Conservation (phyloP, 352 stramenopile genomes). For the Pythium plurisporium region DNA sequence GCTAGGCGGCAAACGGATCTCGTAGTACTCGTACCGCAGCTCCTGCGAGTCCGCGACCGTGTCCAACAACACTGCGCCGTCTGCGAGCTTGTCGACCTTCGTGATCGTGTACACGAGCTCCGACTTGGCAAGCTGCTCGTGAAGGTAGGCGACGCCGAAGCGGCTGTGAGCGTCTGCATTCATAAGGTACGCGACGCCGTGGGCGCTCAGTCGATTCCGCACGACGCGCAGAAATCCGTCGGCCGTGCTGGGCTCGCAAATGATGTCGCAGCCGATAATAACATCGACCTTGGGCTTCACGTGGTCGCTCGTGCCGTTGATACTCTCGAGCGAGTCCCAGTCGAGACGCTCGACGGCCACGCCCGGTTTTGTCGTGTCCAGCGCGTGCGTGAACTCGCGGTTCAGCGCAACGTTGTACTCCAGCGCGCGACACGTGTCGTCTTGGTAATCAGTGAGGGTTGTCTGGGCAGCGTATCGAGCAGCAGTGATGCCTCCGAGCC, state of each 20-base stretch:
- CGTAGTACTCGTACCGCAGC: conserved; percentile 85
- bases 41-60: conserved; percentile 72
- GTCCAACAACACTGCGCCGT: conserved; percentile 62
- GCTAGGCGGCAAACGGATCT: conserved; percentile 49
- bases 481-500: conserved; percentile 73
- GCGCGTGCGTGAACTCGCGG: conserved; percentile 59
- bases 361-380: conserved; percentile 46
- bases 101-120: conserved; percentile 74
- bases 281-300: conserved; percentile 59
- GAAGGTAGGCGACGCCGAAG: conserved; percentile 74
- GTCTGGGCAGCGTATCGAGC: conserved; percentile 56
- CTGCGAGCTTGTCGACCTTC: conserved; percentile 47
- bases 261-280: conserved; percentile 84
- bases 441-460: conserved; percentile 80
- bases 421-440: conserved; percentile 70
- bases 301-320: conserved; percentile 23
- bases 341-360: conserved; percentile 59
- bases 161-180: conserved; percentile 85
- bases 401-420: conserved; percentile 82
- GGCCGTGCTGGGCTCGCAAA: conserved; percentile 81
- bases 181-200: conserved; percentile 77
- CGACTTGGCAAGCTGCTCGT: conserved; percentile 51
- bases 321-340: conserved; percentile 72
- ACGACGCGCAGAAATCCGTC: conserved; percentile 84
- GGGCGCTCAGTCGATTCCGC: conserved; percentile 42